A percentile compares a stretch with the other conserved stretches of the same genome.
phyloP scores from a whole-genome alignment of 2,329 filamentous ascomycete species.

The Microdochium nivale region DNA sequence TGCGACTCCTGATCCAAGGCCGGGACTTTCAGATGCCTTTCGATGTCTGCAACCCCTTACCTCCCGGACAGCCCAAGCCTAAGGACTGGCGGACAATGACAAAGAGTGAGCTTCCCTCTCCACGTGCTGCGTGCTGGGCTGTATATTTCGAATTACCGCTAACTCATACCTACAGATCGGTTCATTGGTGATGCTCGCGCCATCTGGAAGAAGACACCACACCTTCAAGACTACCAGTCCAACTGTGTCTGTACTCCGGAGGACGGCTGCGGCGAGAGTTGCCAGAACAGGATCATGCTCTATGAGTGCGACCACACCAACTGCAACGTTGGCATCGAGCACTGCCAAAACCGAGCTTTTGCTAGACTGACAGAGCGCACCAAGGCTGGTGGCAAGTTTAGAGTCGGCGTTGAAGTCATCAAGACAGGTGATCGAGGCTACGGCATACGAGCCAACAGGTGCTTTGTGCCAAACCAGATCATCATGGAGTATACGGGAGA shows the following conservation, averaged over 20 bases:
- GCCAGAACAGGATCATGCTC: slow-evolving; percentile 92
- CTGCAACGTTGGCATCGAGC: slow-evolving; percentile 66
- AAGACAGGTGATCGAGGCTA: slow-evolving; percentile 84
- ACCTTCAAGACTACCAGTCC: slow-evolving; percentile 64
- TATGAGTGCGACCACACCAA: slow-evolving; percentile 93
- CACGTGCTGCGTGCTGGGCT: background rate
- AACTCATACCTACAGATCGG: slow-evolving; percentile 53
- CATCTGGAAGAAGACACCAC: slow-evolving; percentile 72
- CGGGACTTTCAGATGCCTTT: slow-evolving; percentile 84
- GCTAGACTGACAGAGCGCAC: slow-evolving; percentile 66
- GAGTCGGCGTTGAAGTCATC: slow-evolving; percentile 90
- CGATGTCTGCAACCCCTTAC: slow-evolving; percentile 81
- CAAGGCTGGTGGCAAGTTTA: slow-evolving; percentile 74
- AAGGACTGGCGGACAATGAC: slow-evolving; percentile 89
- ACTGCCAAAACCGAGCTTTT: slow-evolving; percentile 84
- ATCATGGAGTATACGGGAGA: slow-evolving; percentile 98
- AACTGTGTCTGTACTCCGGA: slow-evolving; percentile 72
- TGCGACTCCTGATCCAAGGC: slow-evolving; percentile 61
- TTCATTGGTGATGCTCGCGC: slow-evolving; percentile 78
- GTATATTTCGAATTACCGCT: slow-evolving; percentile 10
- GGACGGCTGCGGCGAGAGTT: slow-evolving; percentile 78
- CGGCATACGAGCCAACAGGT: slow-evolving; percentile 83
- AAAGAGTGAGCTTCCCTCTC: slow-evolving; percentile 56
- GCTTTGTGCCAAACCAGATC: slow-evolving; percentile 82
- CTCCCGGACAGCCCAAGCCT: slow-evolving; percentile 79